Percentiles rank a stretch among this genome's conserved stretches.
Evolutionary conservation across 306 rosid genomes (phyloP).

Genomic region (Trichosanthes cucumerina): DNA sequence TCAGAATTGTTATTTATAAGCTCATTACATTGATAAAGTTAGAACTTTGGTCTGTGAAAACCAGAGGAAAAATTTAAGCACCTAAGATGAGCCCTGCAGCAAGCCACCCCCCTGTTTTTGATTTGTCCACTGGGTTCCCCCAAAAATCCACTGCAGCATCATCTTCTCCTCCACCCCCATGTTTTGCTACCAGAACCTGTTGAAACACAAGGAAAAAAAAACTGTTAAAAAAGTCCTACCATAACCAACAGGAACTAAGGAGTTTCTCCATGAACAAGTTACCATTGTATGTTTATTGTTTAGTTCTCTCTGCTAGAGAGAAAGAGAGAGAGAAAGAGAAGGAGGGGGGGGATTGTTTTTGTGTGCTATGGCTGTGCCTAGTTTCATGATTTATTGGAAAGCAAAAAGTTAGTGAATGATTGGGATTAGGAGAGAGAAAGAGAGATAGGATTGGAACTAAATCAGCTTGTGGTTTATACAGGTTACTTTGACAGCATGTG

Average conservation of each 20-base stretch:
- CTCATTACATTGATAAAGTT: neutral
- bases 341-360: neutral
- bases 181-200: constrained; percentile 50
- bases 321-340: constrained; percentile 3
- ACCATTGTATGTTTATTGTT: constrained; percentile 41
- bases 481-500: neutral
- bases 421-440: constrained; percentile 8
- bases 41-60: neutral
- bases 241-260: neutral
- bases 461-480: constrained; percentile 7
- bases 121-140: constrained; percentile 54
- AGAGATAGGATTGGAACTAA: neutral
- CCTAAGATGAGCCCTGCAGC: constrained; percentile 92
- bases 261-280: constrained; percentile 14
- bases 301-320: neutral
- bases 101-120: constrained; percentile 79
- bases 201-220: neutral
- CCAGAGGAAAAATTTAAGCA: constrained; percentile 10
- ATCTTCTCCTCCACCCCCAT: constrained; percentile 34
- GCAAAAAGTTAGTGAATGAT: constrained; percentile 6
- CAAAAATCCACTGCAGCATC: constrained; percentile 44
- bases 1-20: neutral
- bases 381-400: neutral
- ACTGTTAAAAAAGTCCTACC: neutral
- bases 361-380: neutral